Base-by-base conservation (phyloP, 306 rosid genomes). In the Gillenia trifoliata region DNA sequence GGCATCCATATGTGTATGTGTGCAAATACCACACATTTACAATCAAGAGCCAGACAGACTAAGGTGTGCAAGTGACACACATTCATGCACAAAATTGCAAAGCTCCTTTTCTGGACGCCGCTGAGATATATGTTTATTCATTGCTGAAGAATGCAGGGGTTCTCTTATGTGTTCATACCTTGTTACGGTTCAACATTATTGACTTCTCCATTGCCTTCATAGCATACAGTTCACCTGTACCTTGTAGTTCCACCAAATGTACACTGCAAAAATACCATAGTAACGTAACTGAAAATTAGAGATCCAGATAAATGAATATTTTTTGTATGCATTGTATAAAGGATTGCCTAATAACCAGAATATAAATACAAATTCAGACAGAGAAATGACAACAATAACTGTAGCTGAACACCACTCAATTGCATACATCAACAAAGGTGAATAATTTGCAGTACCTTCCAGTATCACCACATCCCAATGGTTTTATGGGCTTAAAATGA, bases 161-260 rank as follows among this genome's bases (percentile, higher is more conserved):
- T 78, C 45, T 75, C 70, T 47, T 76, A 72, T 66, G 77, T 67
- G 68, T 78, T 56, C 81, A 69, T 57, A 94, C 98, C 98, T 94
- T 94, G 85, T 94, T 94, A 54, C 98, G 98, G 77, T 87, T 90
- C 63, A 91, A 72, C 91, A 94, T 88, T 63, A 77, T 78, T 50
- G 97, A 83, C 82, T 94, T 94, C 68, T 91, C 98, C 94, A 94
- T 94, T 72, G 97, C 97, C 88, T 94, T 94, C 97, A 94, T 94
- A 74, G 98, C 97, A 78, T 80, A 94, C 65, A 90, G 81, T 83
- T 91, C 92, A 11, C 90, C 86, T 0, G 95, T 81, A 36, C 93
- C 97, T 80, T 78, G 72, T 68, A 94, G 89, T 85, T 94, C 95
- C 84, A 94, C 98, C 81, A 94, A 82, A 81, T 91, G 97, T 68